Conservation (phyloP, 176 grass and related monocot genomes). For the Paspalum notatum region DNA sequence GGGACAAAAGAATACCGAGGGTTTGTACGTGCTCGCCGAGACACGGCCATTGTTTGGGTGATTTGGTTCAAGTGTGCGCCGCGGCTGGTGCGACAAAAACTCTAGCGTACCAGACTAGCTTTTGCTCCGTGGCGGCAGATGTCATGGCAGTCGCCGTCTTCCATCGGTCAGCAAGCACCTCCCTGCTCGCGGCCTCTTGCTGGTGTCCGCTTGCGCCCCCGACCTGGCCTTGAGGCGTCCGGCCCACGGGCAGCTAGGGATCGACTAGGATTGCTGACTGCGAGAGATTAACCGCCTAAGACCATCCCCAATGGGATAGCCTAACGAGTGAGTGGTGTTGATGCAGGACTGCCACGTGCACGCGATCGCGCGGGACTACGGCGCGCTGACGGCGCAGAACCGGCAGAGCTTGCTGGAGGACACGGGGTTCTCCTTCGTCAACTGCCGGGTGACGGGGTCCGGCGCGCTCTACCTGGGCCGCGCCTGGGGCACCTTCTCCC, state of each 20-base stretch:
- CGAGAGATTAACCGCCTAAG: too few relatives aligned
- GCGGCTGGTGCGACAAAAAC: not conserved
- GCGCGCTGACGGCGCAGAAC: slow-evolving; percentile 89
- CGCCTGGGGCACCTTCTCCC: slow-evolving; percentile 90
- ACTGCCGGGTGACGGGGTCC: slow-evolving; percentile 85
- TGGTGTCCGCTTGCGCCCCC: slow-evolving; percentile 20
- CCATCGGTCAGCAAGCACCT: not conserved
- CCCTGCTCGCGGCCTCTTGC: slow-evolving; percentile 5
- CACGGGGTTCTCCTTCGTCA: slow-evolving; percentile 96
- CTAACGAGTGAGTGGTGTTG: not conserved
- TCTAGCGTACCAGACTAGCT: not conserved
- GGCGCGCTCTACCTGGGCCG: slow-evolving; percentile 91
- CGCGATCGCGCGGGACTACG: slow-evolving; percentile 77
- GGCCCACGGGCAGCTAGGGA: too few relatives aligned
- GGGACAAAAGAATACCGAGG: not conserved
- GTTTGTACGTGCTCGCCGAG: not conserved
- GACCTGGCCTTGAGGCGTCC: too few relatives aligned
- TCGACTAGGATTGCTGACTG: too few relatives aligned
- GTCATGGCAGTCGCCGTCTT: too few relatives aligned
- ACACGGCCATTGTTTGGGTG: not conserved
- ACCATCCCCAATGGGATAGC: too few relatives aligned
- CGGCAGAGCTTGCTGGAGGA: slow-evolving; percentile 80
- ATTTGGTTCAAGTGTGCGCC: not conserved
- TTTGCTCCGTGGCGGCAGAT: slow-evolving; percentile 5
- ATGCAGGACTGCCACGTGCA: slow-evolving; percentile 85